Evolutionary conservation across 768 basidiomycete species (phyloP), one percentile per base, ranked within the genome.

Genomic region (Flagelloscypha sp.): DNA sequence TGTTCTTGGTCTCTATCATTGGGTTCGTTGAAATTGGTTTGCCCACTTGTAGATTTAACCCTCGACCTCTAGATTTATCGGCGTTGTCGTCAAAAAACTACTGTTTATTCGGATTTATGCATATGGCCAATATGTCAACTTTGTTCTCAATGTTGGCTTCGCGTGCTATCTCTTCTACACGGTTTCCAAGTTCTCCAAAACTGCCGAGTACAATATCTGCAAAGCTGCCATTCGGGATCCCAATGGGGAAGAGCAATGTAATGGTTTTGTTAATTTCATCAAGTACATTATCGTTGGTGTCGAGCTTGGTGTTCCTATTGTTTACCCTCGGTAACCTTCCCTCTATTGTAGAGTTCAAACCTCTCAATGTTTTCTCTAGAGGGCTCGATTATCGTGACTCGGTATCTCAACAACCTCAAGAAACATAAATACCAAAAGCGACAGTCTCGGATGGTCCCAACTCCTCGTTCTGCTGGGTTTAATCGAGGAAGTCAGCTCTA

Each of bases 71-170:
- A 82, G 79, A 13, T 69, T 83, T 35, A 63, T 77, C 21, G 80
- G 80, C n/a, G 68, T 66, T 1, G 60, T 79, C 36, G 70, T 73
- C 25, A 70, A 72, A 48, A 80, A 80, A 47, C 76, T 75, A 54
- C 47, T 61, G 2, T 76, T 83, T 46, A 63, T 76, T 32, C 66
- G 64, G 47, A 62, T 65, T 31, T 79, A 78, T 46, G 58, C 70
- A 7, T 70, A 72, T 50, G 68, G 71, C 51, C 56, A 76, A 49
- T 73, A 74, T 58, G 42, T 66, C 43, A 74, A 79, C 56, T 67
- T 78, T 49, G 25, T 72, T 44, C 39, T 76, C 61, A 76, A 74
- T 49, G 38, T 77, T 50, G 61, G 55, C 19, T 63, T 72, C 41
- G 71, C 70, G 25, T 52, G 50, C 36, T 79, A 70, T 55, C 61